Evolutionary conservation across 2,329 filamentous ascomycete species (phyloP).

Genomic region (Pseudogymnoascus sp.): DNA sequence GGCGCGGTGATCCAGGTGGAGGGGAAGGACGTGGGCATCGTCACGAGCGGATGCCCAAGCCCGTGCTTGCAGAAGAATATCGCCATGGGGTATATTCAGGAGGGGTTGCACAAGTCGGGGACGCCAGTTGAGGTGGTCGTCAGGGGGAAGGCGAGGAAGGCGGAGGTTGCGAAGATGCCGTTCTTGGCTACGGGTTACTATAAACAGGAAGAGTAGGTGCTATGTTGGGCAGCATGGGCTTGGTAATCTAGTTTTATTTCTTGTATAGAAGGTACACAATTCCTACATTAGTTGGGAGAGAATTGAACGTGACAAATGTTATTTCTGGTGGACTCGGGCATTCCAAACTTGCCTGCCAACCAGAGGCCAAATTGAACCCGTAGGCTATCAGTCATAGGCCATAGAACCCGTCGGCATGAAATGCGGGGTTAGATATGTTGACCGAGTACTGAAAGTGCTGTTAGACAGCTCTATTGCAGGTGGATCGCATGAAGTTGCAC

Average conservation of each 20-base stretch:
- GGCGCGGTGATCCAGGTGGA: slow-evolving; percentile 69
- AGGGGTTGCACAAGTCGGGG: slow-evolving; percentile 60
- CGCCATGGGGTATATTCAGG: slow-evolving; percentile 78
- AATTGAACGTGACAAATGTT: background rate
- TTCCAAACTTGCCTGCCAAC: background rate
- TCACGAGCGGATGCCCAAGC: slow-evolving; percentile 87
- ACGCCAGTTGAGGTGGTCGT: slow-evolving; percentile 60
- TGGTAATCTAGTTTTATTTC: slow-evolving; percentile 1
- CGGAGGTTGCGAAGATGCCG: slow-evolving; percentile 62
- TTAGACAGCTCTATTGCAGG: background rate
- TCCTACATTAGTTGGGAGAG: background rate
- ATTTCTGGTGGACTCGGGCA: background rate
- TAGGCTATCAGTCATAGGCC: background rate
- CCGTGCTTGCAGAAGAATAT: slow-evolving; percentile 85
- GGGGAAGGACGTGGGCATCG: slow-evolving; percentile 62
- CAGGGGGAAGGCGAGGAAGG: slow-evolving; percentile 59
- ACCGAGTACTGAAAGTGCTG: background rate
- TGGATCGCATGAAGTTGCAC: background rate
- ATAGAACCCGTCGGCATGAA: background rate
- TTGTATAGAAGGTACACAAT: slow-evolving; percentile 1
- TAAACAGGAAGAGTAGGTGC: slow-evolving; percentile 17
- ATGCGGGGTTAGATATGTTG: background rate
- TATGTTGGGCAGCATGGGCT: slow-evolving; percentile 4
- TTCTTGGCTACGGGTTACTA: slow-evolving; percentile 62
- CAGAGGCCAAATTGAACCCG: background rate